phyloP scores from a whole-genome alignment of 2,329 filamentous ascomycete genomes.

The Microsporum canis region DNA sequence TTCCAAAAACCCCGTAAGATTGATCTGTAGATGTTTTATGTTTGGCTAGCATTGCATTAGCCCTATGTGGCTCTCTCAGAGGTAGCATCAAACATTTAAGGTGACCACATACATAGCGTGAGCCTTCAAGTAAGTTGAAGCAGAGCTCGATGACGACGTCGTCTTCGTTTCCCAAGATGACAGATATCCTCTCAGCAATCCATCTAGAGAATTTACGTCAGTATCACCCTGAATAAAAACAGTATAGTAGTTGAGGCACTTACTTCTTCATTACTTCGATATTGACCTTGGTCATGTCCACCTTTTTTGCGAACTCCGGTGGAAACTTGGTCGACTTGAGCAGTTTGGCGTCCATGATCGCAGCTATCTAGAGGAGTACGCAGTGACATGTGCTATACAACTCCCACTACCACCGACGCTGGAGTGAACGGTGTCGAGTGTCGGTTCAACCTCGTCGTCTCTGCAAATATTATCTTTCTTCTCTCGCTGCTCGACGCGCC shows the following conservation, averaged over 20 bases:
- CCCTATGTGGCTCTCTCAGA: conserved; percentile 7
- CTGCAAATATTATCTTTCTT: not conserved
- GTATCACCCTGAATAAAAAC: not conserved
- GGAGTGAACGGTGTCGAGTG: not conserved
- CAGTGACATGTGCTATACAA: not conserved
- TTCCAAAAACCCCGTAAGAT: conserved; percentile 88
- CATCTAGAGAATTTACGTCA: conserved; percentile 49
- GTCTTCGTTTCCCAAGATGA: conserved; percentile 84
- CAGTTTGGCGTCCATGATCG: conserved; percentile 70
- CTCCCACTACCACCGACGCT: not conserved
- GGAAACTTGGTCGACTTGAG: conserved; percentile 89
- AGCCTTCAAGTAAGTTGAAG: conserved; percentile 58
- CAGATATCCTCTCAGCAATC: conserved; percentile 79
- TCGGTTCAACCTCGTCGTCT: not conserved
- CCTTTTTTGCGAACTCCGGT: conserved; percentile 83
- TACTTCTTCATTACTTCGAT: conserved; percentile 96
- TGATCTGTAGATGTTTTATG: conserved; percentile 89
- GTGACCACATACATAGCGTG: conserved; percentile 55
- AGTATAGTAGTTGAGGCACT: conserved; percentile 24
- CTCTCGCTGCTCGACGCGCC: not conserved
- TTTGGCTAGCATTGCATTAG: conserved; percentile 56
- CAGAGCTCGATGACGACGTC: conserved; percentile 87
- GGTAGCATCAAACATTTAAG: conserved; percentile 4
- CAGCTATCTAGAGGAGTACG: not conserved
- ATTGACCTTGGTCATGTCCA: conserved; percentile 96